Percentiles rank a stretch among this genome's conserved stretches.
Conservation (phyloP, 108 stramenopile species). For the Nitzschia palea region DNA sequence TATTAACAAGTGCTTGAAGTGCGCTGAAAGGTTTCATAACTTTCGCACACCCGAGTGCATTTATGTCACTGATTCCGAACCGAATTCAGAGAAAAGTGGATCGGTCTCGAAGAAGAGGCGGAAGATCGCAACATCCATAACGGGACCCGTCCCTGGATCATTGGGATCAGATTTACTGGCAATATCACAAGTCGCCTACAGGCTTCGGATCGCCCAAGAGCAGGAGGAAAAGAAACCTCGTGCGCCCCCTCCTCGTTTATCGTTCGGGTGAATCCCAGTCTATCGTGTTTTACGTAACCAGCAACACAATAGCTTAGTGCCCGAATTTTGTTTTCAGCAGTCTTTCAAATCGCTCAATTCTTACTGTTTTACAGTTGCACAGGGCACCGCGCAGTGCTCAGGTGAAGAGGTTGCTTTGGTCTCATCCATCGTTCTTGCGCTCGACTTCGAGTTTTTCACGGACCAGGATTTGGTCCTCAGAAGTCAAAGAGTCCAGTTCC, state of each 20-base stretch:
- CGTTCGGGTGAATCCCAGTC: constrained; percentile 45
- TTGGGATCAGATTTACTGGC: constrained; percentile 35
- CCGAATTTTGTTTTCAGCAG: not conserved
- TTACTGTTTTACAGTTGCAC: too few relatives aligned
- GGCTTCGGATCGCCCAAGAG: constrained; percentile 42
- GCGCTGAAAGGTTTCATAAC: constrained; percentile 47
- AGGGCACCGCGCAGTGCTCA: too few relatives aligned
- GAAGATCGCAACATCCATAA: not conserved
- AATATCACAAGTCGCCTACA: constrained; percentile 53
- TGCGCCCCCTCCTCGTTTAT: constrained; percentile 67
- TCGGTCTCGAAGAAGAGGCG: not conserved
- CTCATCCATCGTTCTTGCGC: constrained; percentile 26
- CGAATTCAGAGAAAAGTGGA: not conserved
- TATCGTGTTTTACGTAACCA: not conserved
- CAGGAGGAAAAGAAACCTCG: constrained; percentile 52
- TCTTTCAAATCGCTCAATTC: not conserved
- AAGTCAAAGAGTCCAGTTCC: constrained; percentile 64
- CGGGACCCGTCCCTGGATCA: not conserved
- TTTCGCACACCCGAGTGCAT: constrained; percentile 26
- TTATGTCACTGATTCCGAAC: constrained; percentile 7
- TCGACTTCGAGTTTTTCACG: constrained; percentile 38
- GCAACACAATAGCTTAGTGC: constrained; percentile 7
- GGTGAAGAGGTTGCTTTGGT: too few relatives aligned
- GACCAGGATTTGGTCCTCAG: constrained; percentile 22
- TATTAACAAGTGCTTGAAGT: constrained; percentile 61